Evolutionary conservation across 257 asterid genomes (phyloP).

Genomic region (Thymus mandschuricus): DNA sequence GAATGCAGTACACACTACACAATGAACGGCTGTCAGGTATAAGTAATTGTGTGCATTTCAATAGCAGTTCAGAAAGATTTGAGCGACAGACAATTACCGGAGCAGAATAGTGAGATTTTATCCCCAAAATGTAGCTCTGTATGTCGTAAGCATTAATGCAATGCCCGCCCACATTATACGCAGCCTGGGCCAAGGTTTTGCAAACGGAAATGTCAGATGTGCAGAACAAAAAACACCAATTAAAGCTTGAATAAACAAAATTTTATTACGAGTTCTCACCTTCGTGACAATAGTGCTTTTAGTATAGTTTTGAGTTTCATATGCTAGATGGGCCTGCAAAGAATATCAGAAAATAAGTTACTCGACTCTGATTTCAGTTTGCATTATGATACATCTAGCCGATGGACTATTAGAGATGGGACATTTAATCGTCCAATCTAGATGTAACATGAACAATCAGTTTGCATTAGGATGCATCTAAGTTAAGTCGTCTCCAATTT

Average conservation of each 20-base stretch:
- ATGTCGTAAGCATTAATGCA: conserved; percentile 78
- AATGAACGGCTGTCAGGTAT: background rate
- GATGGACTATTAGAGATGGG: background rate
- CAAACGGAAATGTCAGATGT: conserved; percentile 29
- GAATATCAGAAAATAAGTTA: conserved; percentile 21
- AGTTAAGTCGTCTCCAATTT: too few relatives aligned
- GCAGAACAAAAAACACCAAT: conserved; percentile 4
- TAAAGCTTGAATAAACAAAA: conserved; percentile 12
- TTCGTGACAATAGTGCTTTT: conserved; percentile 64
- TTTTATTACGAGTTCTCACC: conserved; percentile 44
- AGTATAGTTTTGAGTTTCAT: conserved; percentile 75
- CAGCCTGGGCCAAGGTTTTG: conserved; percentile 53
- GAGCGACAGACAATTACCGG: conserved; percentile 56
- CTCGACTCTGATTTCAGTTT: background rate
- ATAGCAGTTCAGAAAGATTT: background rate
- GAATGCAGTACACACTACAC: background rate
- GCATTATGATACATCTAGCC: conserved; percentile 3
- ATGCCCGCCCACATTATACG: conserved; percentile 86
- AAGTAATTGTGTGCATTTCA: background rate
- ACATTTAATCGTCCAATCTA: too few relatives aligned
- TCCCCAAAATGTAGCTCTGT: conserved; percentile 78
- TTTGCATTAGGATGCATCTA: too few relatives aligned
- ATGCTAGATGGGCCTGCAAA: conserved; percentile 87
- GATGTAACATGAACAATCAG: too few relatives aligned
- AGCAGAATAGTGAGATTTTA: conserved; percentile 76